Evolutionary conservation across 176 grass and related monocot species (phyloP).

Genomic region (Oryza glaberrima): DNA sequence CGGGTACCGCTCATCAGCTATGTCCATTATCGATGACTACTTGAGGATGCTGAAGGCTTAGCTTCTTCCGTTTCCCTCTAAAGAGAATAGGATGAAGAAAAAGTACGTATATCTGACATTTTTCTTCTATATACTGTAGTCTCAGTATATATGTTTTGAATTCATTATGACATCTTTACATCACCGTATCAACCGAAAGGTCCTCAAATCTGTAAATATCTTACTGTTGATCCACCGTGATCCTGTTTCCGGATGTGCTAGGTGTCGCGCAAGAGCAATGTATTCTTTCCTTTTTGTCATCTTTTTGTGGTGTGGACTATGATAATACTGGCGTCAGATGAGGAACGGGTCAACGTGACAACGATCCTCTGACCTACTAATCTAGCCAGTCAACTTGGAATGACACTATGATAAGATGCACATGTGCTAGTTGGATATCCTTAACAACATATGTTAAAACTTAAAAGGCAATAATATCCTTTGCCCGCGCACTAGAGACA

Average conservation of each 20-base stretch:
- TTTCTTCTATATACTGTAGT: neutral
- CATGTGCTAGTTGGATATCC: neutral
- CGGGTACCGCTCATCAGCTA: conserved; percentile 63
- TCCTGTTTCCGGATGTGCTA: neutral
- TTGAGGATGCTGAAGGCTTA: conserved; percentile 55
- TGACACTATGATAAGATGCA: neutral
- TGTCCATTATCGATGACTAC: conserved; percentile 82
- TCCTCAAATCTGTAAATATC: conserved; percentile 21
- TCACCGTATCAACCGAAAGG: neutral
- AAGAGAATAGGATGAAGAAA: neutral
- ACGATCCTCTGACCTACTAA: conserved; percentile 29
- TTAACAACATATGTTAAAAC: conserved; percentile 32
- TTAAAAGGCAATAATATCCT: neutral
- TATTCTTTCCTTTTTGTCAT: neutral
- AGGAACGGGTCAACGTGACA: conserved; percentile 42
- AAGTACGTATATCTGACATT: neutral
- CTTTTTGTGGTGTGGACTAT: conserved; percentile 27
- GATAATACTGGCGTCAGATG: neutral
- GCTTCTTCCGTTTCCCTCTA: neutral
- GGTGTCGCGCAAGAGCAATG: neutral
- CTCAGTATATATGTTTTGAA: neutral
- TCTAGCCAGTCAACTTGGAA: conserved; percentile 27
- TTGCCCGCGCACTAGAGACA: conserved; percentile 23
- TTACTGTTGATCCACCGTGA: neutral
- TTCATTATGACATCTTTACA: no score